A percentile compares a stretch with the other conserved stretches of the same genome.
phyloP scores from a whole-genome alignment of 1,284 basidiomycete species.

The Melanopsichium pennsylvanicum region DNA sequence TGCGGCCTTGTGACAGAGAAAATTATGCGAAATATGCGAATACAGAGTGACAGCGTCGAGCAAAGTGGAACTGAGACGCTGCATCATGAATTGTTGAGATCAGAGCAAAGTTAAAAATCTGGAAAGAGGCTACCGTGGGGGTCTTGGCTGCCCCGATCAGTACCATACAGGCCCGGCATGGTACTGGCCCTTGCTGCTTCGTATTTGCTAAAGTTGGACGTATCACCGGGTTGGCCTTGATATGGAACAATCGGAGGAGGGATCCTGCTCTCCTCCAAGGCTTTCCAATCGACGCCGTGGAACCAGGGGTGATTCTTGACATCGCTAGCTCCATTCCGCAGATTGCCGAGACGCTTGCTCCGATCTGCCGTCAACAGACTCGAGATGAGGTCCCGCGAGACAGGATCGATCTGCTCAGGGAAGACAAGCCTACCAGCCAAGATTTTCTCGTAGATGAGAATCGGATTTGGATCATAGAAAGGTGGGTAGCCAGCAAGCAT shows the following conservation, averaged over 20 bases:
- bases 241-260: constrained; percentile 69
- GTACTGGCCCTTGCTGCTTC: constrained; percentile 24
- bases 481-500: constrained; percentile 64
- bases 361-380: constrained; percentile 68
- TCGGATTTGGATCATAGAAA: constrained; percentile 55
- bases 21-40: constrained; percentile 1
- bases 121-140: constrained; percentile 28
- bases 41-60: not conserved
- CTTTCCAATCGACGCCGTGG: constrained; percentile 69
- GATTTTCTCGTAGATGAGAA: constrained; percentile 66
- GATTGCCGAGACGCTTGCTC: constrained; percentile 68
- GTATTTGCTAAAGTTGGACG: constrained; percentile 52
- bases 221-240: constrained; percentile 72
- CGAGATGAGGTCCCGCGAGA: constrained; percentile 68
- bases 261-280: constrained; percentile 65
- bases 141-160: constrained; percentile 8
- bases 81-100: not conserved
- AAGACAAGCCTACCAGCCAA: constrained; percentile 68
- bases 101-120: constrained; percentile 11
- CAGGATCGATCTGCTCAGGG: constrained; percentile 68
- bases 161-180: constrained; percentile 28
- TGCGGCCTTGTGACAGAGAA: constrained; percentile 5
- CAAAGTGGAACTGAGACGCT: too few relatives aligned
- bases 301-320: constrained; percentile 69
- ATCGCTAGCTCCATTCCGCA: constrained; percentile 68